Base-by-base conservation (phyloP, 257 asterid genomes). In the Fraxinus excelsior region DNA sequence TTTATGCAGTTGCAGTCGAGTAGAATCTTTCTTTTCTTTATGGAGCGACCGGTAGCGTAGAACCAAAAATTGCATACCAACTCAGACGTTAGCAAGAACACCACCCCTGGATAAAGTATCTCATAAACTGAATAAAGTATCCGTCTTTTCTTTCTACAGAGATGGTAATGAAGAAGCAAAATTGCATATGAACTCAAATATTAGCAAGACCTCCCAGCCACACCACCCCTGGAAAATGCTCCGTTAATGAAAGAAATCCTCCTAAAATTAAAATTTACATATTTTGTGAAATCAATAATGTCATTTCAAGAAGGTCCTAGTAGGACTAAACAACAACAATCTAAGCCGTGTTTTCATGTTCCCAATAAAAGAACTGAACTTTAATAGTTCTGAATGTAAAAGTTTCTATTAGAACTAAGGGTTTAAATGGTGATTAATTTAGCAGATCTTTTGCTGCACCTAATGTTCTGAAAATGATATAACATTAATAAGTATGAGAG, bases 1-100 rank as follows among this genome's bases (percentile, higher is more conserved):
- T 65, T 32, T 64, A 73, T 53, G 58, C 38, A 44, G 69, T 67
- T 73, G 51, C 6, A 67, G 46, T 73, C 46, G 26, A 44, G 38
- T 42, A 23, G 14, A 12, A 25, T 12, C 64, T 70, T 51, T 14
- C 40, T 60, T 28, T 18, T 5, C 13, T 56, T 49, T 7, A 31
- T 58, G 71, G 65, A 21, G 66, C 7, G 73, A 67, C 40, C 0
- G 64, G 0, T 67, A 56, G 67, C 35, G 42, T 5, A 74, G 40
- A 38, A 49, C 37, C 26, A 76, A 76, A 44, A 16, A 70, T 18
- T 64, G 12, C 68, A 26, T 34, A 34, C 13, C 34, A 53, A 74
- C 2, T 62, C 34, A 62, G 16, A 62, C 32, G 10, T 62, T 62
- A 62, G 18, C 18, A 62, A 62, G 14, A 40, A 40, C 44, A 38